phyloP scores from a whole-genome alignment of 345 rosid genomes.

The Turnera subulata region DNA sequence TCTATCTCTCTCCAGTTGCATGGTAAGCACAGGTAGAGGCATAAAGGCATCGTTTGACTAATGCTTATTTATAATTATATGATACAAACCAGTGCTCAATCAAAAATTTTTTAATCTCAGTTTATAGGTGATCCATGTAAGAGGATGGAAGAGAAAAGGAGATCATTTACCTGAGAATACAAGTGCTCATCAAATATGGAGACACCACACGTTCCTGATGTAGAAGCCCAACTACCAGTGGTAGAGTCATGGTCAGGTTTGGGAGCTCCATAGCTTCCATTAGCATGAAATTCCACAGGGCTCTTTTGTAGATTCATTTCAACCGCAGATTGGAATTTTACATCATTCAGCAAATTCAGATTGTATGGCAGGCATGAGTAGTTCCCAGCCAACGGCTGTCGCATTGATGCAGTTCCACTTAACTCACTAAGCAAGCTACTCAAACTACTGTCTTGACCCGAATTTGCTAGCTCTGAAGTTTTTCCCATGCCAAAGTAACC shows the following conservation, averaged over 20 bases:
- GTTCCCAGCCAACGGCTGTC: conserved; percentile 43
- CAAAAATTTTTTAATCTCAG: conserved; percentile 1
- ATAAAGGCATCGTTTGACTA: too few relatives aligned
- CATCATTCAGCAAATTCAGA: conserved; percentile 41
- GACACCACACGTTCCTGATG: conserved; percentile 47
- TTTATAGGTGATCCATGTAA: not conserved
- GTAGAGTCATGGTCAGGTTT: conserved; percentile 38
- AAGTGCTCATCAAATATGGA: conserved; percentile 54
- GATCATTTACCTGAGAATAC: conserved; percentile 43
- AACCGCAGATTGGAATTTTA: conserved; percentile 42
- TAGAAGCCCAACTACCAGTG: conserved; percentile 56
- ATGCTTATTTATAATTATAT: too few relatives aligned
- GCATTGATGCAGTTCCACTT: conserved; percentile 41
- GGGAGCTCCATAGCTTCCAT: conserved; percentile 53
- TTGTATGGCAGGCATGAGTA: conserved; percentile 43
- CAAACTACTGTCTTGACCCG: conserved; percentile 52
- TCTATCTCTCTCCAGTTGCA: too few relatives aligned
- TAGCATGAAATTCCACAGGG: conserved; percentile 47
- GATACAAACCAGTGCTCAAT: too few relatives aligned
- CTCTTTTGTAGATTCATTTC: conserved; percentile 48
- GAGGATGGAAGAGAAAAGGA: not conserved
- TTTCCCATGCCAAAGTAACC: conserved; percentile 59
- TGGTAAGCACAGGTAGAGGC: too few relatives aligned
- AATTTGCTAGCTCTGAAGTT: conserved; percentile 56
- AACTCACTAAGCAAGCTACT: conserved; percentile 49